A percentile compares a stretch with the other conserved stretches of the same genome.
Conservation (phyloP, 192 early-diverging fungal species). For the Phlyctochytrium planicorne region DNA sequence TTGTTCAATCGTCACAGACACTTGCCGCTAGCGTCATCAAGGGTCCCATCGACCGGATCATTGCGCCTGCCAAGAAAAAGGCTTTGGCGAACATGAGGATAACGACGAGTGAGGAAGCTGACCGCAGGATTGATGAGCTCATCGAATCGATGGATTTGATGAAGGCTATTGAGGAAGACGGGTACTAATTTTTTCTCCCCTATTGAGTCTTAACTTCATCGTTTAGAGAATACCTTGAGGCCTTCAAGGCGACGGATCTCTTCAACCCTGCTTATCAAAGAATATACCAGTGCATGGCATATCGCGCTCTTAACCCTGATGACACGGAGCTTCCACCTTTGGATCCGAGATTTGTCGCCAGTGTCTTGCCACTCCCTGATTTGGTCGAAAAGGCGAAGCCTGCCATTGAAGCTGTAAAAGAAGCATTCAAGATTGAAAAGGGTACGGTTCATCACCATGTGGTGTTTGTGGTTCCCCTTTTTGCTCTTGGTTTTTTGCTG, state of each 20-base stretch:
- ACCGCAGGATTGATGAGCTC: constrained; percentile 51
- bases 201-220: background rate
- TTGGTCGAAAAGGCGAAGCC: constrained; percentile 43
- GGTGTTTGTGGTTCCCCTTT: background rate
- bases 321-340: constrained; percentile 49
- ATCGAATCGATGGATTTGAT: constrained; percentile 62
- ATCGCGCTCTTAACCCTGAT: constrained; percentile 57
- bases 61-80: background rate
- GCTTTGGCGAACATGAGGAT: constrained; percentile 36
- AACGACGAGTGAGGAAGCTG: constrained; percentile 47
- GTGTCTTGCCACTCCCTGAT: constrained; percentile 44
- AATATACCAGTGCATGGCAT: constrained; percentile 54
- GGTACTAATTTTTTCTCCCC: constrained; percentile 36
- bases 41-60: background rate
- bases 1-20: background rate
- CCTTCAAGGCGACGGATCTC: constrained; percentile 48
- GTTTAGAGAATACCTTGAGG: constrained; percentile 35
- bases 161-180: constrained; percentile 42
- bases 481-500: background rate
- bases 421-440: constrained; percentile 57
- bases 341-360: constrained; percentile 41
- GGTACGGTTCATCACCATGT: constrained; percentile 29
- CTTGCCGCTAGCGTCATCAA: background rate
- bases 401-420: constrained; percentile 41
- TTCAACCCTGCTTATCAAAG: constrained; percentile 65